Evolutionary conservation across 2,329 filamentous ascomycete species (phyloP).

Genomic region (Verticillium dahliae): DNA sequence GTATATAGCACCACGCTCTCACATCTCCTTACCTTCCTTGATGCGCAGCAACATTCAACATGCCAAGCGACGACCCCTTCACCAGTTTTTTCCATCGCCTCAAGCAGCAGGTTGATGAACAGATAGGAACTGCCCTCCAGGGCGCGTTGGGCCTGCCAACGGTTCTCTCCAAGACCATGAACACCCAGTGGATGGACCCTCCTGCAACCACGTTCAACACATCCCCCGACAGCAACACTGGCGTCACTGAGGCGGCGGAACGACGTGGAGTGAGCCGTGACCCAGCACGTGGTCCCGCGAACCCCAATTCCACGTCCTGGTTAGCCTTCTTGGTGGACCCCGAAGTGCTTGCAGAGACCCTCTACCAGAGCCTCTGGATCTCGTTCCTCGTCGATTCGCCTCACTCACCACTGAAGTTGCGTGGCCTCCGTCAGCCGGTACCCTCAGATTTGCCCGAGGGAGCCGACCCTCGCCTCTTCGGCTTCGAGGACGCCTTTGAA

Average conservation of each 20-base stretch:
- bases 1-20: too few relatives aligned
- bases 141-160: conserved; percentile 17
- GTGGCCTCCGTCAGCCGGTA: conserved; percentile 37
- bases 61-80: conserved; percentile 8
- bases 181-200: conserved; percentile 3
- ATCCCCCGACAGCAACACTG: neutral
- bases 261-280: neutral
- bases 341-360: conserved; percentile 9
- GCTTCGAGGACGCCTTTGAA: conserved; percentile 52
- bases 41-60: neutral
- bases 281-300: neutral
- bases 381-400: conserved; percentile 30
- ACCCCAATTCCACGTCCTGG: conserved; percentile 6
- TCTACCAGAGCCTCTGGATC: conserved; percentile 17
- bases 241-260: neutral
- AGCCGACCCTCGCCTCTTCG: conserved; percentile 32
- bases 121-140: conserved; percentile 21
- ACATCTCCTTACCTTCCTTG: too few relatives aligned
- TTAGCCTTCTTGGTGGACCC: conserved; percentile 7
- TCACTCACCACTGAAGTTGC: conserved; percentile 39
- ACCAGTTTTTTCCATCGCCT: conserved; percentile 32
- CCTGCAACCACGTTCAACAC: neutral
- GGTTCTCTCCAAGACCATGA: conserved; percentile 18
- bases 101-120: conserved; percentile 32
- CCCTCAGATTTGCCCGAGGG: conserved; percentile 35